These are phyloP conservation scores for Andalucia godoyi DNA, from an alignment of 78 protist genomes.

Conservation along the genomic window DNA sequence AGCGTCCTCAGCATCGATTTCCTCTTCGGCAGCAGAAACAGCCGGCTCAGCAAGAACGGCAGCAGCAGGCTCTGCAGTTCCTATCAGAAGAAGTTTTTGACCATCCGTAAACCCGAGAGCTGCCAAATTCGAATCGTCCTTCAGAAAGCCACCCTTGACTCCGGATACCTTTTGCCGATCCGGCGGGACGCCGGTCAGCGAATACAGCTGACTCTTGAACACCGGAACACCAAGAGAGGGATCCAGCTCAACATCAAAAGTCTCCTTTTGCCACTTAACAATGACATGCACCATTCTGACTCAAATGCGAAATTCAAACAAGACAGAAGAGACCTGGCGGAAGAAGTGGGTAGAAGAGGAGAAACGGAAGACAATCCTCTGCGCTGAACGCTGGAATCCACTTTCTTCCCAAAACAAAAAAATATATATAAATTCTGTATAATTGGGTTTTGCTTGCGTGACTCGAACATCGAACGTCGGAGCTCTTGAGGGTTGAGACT, in stretches of 20 bases:
- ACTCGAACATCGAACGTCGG: no score
- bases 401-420: no score
- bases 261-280: conserved; percentile 2
- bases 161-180: conserved; percentile 76
- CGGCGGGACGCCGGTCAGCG: conserved; percentile 58
- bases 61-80: conserved; percentile 25
- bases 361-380: no score
- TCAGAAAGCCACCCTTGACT: conserved; percentile 50
- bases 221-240: background rate
- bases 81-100: conserved; percentile 6
- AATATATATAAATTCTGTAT: no score
- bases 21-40: conserved; percentile 7
- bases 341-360: no score
- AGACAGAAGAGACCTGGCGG: no score
- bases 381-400: no score
- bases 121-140: conserved; percentile 52
- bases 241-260: conserved; percentile 11
- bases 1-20: conserved; percentile 4
- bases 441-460: no score
- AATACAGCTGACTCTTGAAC: conserved; percentile 49
- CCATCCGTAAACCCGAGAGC: conserved; percentile 18
- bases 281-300: background rate
- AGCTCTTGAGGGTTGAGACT: no score
- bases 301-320: no score
- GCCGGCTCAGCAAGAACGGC: background rate